Evolutionary conservation across 2,329 filamentous ascomycete species (phyloP).

Genomic region (Ploettnerulaceae sp.): DNA sequence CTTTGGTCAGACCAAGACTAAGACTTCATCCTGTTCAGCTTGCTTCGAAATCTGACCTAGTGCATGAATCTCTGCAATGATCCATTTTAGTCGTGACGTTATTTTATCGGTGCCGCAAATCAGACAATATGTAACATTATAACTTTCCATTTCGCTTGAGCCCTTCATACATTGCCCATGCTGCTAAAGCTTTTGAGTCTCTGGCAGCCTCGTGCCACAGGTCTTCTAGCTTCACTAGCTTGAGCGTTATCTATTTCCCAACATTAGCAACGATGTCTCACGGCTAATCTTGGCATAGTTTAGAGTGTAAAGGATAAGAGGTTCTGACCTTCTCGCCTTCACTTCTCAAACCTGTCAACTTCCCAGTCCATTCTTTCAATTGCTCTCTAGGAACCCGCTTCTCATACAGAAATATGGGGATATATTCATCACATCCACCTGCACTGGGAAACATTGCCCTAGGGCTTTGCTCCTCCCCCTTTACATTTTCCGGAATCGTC

Average conservation of each 20-base stretch:
- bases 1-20: too few relatives aligned
- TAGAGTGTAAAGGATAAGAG: too few relatives aligned
- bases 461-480: conserved; percentile 35
- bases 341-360: conserved; percentile 52
- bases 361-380: conserved; percentile 51
- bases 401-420: conserved; percentile 55
- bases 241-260: conserved; percentile 44
- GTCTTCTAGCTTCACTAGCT: conserved; percentile 51
- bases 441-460: conserved; percentile 52
- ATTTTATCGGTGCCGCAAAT: too few relatives aligned
- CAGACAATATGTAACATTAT: not conserved
- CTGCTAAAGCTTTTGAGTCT: conserved; percentile 56
- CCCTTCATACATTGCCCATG: conserved; percentile 55
- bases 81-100: too few relatives aligned
- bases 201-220: conserved; percentile 53
- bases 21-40: too few relatives aligned
- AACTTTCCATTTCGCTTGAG: conserved; percentile 37
- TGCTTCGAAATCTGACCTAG: too few relatives aligned
- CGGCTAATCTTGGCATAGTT: not conserved
- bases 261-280: not conserved
- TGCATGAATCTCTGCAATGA: too few relatives aligned
- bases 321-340: conserved; percentile 46
- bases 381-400: conserved; percentile 45
- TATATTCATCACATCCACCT: conserved; percentile 56
- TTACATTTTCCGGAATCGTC: conserved; percentile 44